Evolutionary conservation across 305 asterid genomes (phyloP).

Genomic region (Vinca major): DNA sequence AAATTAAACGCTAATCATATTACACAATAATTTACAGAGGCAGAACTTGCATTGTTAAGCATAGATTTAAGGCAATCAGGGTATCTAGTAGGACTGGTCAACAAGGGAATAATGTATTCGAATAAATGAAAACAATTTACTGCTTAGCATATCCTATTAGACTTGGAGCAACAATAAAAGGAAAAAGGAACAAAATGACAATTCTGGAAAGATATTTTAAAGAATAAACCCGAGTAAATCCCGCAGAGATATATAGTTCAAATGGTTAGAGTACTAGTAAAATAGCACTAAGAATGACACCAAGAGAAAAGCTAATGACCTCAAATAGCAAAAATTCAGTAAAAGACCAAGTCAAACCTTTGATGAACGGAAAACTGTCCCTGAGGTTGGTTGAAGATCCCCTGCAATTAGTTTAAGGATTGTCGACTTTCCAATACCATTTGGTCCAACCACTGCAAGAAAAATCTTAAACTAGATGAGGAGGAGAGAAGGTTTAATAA

Average conservation of each 20-base stretch:
- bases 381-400: slow-evolving; percentile 96
- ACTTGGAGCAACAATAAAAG: too few relatives aligned
- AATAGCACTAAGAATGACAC: background rate
- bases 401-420: slow-evolving; percentile 91
- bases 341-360: slow-evolving; percentile 47
- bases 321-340: background rate
- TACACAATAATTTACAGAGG: background rate
- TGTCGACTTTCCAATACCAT: slow-evolving; percentile 96
- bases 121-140: background rate
- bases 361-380: slow-evolving; percentile 96
- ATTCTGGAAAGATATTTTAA: too few relatives aligned
- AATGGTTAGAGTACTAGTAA: too few relatives aligned
- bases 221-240: too few relatives aligned
- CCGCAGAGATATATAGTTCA: too few relatives aligned
- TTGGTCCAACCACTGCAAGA: slow-evolving; percentile 93
- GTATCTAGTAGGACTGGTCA: background rate
- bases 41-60: background rate
- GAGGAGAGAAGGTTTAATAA: background rate
- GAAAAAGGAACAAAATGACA: too few relatives aligned
- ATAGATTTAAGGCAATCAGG: background rate
- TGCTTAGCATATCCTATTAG: background rate
- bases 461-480: background rate
- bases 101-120: background rate
- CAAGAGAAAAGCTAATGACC: slow-evolving; percentile 4
- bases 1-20: background rate